These are phyloP conservation scores for Aspergillus avenaceus DNA, from an alignment of 495 filamentous ascomycete species.

Conservation along the genomic window DNA sequence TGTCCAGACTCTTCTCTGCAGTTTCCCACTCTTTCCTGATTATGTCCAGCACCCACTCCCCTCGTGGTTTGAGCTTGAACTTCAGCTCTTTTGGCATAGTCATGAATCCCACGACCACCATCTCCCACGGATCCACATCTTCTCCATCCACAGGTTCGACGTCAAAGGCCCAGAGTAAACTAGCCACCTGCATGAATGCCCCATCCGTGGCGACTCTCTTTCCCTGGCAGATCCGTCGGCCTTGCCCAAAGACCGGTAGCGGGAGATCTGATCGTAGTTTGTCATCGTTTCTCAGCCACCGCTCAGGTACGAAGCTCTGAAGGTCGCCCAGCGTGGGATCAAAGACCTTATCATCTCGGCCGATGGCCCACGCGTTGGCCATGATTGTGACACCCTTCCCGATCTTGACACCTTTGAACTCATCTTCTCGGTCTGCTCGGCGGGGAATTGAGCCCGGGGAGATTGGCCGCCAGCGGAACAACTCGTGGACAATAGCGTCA, in stretches of 20 bases:
- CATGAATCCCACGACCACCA: constrained; percentile 28
- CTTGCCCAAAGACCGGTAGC: constrained; percentile 27
- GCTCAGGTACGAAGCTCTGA: constrained; percentile 22
- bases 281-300: constrained; percentile 16
- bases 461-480: constrained; percentile 35
- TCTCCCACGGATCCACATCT: constrained; percentile 25
- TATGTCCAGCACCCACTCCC: constrained; percentile 16
- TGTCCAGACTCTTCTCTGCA: constrained; percentile 11
- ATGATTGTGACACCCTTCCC: constrained; percentile 48
- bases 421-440: constrained; percentile 46
- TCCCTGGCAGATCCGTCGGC: constrained; percentile 27
- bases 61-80: constrained; percentile 19
- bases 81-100: constrained; percentile 19
- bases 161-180: constrained; percentile 29
- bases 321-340: constrained; percentile 16
- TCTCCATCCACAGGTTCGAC: constrained; percentile 16
- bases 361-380: constrained; percentile 49
- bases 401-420: constrained; percentile 47
- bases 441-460: constrained; percentile 41
- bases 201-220: constrained; percentile 26
- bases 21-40: constrained; percentile 13
- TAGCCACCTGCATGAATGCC: constrained; percentile 24
- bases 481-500: constrained; percentile 27
- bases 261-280: constrained; percentile 23
- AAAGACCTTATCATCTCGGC: constrained; percentile 21